Evolutionary conservation across 129 eudicot genomes (phyloP).

Genomic region (Lactuca saligna): DNA sequence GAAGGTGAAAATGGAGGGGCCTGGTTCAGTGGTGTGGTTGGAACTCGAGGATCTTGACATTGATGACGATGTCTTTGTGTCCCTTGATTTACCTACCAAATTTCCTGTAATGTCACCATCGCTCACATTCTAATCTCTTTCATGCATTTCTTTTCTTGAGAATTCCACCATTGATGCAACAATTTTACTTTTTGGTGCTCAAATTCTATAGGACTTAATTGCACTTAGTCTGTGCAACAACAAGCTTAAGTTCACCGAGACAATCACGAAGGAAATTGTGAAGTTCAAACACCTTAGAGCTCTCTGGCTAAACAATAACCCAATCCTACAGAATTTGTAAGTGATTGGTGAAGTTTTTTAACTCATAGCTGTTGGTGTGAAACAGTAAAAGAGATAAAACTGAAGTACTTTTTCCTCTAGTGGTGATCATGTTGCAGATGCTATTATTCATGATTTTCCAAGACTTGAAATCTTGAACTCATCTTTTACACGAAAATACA

Average conservation of each 20-base stretch:
- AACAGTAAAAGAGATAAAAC: slow-evolving; percentile 8
- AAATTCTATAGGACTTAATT: slow-evolving; percentile 51
- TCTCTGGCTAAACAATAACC: slow-evolving; percentile 92
- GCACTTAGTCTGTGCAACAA: slow-evolving; percentile 81
- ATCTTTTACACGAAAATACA: slow-evolving; percentile 55
- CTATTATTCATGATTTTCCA: slow-evolving; percentile 53
- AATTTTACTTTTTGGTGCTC: slow-evolving; percentile 15
- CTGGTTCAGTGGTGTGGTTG: slow-evolving; percentile 69
- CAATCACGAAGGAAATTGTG: slow-evolving; percentile 45
- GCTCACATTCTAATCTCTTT: neutral
- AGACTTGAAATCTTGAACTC: slow-evolving; percentile 81
- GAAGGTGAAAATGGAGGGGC: slow-evolving; percentile 53
- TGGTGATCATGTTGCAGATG: slow-evolving; percentile 46
- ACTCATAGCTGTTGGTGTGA: neutral
- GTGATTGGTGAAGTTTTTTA: slow-evolving; percentile 1
- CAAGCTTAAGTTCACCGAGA: slow-evolving; percentile 57
- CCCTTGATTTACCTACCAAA: slow-evolving; percentile 82
- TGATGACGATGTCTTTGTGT: slow-evolving; percentile 60
- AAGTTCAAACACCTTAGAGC: slow-evolving; percentile 74
- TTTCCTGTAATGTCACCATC: slow-evolving; percentile 67
- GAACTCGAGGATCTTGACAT: slow-evolving; percentile 90
- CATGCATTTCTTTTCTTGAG: neutral
- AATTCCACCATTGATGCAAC: neutral
- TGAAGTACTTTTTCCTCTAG: slow-evolving; percentile 43
- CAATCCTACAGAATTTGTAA: slow-evolving; percentile 56